Conservation (phyloP, 495 filamentous ascomycete genomes). For the Pyronema omphalodes region DNA sequence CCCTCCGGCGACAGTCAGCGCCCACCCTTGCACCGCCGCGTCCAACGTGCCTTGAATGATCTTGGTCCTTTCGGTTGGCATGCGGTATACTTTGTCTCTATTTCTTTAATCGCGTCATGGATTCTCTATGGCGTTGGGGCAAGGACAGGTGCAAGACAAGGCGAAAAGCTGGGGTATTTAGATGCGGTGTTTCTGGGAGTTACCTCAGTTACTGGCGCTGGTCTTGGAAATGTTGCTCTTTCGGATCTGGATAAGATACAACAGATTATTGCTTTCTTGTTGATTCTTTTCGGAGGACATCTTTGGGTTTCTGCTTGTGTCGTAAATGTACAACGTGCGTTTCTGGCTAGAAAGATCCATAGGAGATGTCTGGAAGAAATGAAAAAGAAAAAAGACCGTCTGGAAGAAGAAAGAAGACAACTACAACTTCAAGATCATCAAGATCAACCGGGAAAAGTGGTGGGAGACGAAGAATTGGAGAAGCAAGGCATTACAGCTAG, state of each 20-base stretch:
- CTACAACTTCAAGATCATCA: conserved; percentile 3
- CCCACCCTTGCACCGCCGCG: background rate
- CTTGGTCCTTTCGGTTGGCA: conserved; percentile 25
- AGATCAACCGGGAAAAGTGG: conserved; percentile 17
- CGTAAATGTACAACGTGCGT: conserved; percentile 16
- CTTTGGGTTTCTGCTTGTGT: conserved; percentile 7
- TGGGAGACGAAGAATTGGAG: conserved; percentile 30
- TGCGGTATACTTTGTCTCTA: conserved; percentile 58
- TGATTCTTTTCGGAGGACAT: conserved; percentile 10
- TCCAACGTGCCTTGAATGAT: conserved; percentile 7
- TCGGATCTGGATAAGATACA: conserved; percentile 62
- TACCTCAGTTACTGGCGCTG: conserved; percentile 65
- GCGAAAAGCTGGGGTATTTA: conserved; percentile 45
- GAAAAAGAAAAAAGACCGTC: conserved; percentile 12
- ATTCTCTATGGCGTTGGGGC: conserved; percentile 56
- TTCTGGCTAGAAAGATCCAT: conserved; percentile 30
- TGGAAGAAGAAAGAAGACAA: conserved; percentile 4
- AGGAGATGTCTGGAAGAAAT: conserved; percentile 8
- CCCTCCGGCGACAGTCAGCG: conserved; percentile 3
- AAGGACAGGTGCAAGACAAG: conserved; percentile 25
- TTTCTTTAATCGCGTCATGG: conserved; percentile 43
- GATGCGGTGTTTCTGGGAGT: conserved; percentile 61
- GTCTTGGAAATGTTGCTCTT: conserved; percentile 48
- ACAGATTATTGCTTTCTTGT: conserved; percentile 48
- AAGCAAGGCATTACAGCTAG: conserved; percentile 30